Evolutionary conservation across 2,329 filamentous ascomycete species (phyloP), one percentile per base, ranked within the genome.

Genomic region (Fusarium buxicola): DNA sequence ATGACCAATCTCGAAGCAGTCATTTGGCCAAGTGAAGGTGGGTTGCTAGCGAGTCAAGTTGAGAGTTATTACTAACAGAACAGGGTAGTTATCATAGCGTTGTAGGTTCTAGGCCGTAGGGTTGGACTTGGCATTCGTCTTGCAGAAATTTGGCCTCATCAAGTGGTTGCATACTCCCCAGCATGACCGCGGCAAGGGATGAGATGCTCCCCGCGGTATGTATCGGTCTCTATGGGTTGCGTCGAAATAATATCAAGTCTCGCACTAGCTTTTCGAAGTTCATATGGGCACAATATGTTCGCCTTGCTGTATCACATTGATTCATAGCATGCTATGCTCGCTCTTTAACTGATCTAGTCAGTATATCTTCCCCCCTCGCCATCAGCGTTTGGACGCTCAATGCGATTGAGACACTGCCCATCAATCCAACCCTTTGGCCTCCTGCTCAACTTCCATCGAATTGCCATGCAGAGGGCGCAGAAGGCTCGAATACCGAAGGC

Each of bases 351-450:
- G 3, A 10, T 45, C 35, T 61, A 69, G 31, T 69, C 67, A 9
- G 60, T 66, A 38, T 69, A 69, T 48, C 57, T 54, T 34, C 50
- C 57, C n/a, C 48, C 48, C 36, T 62, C 53, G 8, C 36, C 32
- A 8, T 55, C 45, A 8, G 36, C 44, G 25, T 62, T 63, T 11
- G 53, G 28, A 6, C 58, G 52, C 27, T 65, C 63, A 2, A 70
- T 36, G 7, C 53, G 60, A 15, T 40, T 38, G n/a, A 70, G 58
- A 6, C 39, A 60, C 53, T 71, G 67, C 4, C 59, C 64, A 1
- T 72, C 59, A 38, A 60, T 44, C 69, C 69, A 70, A 4, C 59
- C 68, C 49, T 66, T 69, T 13, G 68, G 69, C 2, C 52, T 65
- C 28, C 69, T 58, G 40, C 69, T 72, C 49, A 69, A 28, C 43